Evolutionary conservation across 1,284 basidiomycete genomes (phyloP).

Genomic region (Xerocomus nothofagi): DNA sequence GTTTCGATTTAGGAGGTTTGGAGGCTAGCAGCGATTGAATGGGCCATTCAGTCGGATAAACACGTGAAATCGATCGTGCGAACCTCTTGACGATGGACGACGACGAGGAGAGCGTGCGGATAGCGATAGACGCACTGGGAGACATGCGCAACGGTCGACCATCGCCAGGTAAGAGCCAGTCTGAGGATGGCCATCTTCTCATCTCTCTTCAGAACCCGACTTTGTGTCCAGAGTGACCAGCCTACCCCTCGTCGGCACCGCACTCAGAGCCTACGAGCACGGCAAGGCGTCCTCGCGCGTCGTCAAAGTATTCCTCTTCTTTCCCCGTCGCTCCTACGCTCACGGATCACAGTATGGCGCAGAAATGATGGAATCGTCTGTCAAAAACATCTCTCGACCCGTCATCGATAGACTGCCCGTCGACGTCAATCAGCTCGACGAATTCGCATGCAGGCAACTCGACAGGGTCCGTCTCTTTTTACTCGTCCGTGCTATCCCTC

Average conservation of each 20-base stretch:
- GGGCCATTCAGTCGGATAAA: too few relatives aligned
- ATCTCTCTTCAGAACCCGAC: conserved; percentile 24
- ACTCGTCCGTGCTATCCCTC: neutral
- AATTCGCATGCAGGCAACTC: conserved; percentile 84
- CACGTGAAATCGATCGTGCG: conserved; percentile 22
- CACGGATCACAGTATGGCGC: conserved; percentile 70
- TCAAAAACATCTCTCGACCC: conserved; percentile 82
- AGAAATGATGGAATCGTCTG: conserved; percentile 83
- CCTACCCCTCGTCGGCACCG: conserved; percentile 48
- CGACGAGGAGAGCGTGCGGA: conserved; percentile 42
- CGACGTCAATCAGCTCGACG: conserved; percentile 76
- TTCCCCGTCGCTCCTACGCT: neutral
- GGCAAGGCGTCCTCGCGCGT: conserved; percentile 51
- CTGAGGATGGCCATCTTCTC: too few relatives aligned
- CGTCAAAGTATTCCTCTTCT: conserved; percentile 41
- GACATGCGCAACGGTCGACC: conserved; percentile 37
- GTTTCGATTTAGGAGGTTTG: too few relatives aligned
- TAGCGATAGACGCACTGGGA: conserved; percentile 39
- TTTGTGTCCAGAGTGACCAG: conserved; percentile 46
- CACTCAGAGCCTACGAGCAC: conserved; percentile 50
- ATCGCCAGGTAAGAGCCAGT: too few relatives aligned
- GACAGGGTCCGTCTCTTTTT: conserved; percentile 65
- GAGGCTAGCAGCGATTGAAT: too few relatives aligned
- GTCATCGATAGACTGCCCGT: conserved; percentile 79
- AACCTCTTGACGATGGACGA: too few relatives aligned